Percentiles rank a stretch among this genome's conserved stretches.
phyloP scores from a whole-genome alignment of 2,329 filamentous ascomycete genomes.

The Drechslerella dactyloides region DNA sequence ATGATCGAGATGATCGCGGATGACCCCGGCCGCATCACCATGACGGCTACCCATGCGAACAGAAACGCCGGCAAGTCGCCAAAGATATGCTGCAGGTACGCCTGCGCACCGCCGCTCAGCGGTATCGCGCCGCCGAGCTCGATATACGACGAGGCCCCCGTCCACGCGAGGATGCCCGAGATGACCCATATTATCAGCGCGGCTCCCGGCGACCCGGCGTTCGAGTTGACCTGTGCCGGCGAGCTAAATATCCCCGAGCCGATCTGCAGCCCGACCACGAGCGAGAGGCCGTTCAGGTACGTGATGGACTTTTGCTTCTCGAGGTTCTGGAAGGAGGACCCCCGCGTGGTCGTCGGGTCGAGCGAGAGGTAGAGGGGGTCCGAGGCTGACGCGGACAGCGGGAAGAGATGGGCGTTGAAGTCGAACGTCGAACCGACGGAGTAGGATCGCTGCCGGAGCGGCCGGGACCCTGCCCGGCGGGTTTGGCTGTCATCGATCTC shows the following conservation, averaged over 20 bases:
- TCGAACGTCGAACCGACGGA: constrained; percentile 94
- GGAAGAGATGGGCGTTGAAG: constrained; percentile 91
- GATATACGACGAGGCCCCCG: constrained; percentile 90
- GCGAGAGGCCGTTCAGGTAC: constrained; percentile 87
- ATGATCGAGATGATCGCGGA: constrained; percentile 96
- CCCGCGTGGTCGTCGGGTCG: constrained; percentile 65
- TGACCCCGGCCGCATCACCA: constrained; percentile 90
- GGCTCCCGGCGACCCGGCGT: constrained; percentile 88
- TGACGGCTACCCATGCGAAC: constrained; percentile 94
- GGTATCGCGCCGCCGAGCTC: constrained; percentile 96
- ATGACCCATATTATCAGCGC: constrained; percentile 89
- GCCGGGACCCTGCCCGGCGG: constrained; percentile 52
- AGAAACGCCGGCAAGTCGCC: constrained; percentile 91
- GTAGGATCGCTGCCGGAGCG: constrained; percentile 71
- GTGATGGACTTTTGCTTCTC: constrained; percentile 97
- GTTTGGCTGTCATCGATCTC: constrained; percentile 54
- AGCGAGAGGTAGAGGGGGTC: constrained; percentile 80
- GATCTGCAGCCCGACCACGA: constrained; percentile 92
- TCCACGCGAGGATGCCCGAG: constrained; percentile 93
- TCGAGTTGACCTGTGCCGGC: constrained; percentile 87
- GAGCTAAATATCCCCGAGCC: constrained; percentile 96
- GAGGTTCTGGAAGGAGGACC: constrained; percentile 68
- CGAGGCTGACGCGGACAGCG: constrained; percentile 79
- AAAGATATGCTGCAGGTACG: constrained; percentile 95
- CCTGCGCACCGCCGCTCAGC: constrained; percentile 89